A percentile compares a stretch with the other conserved stretches of the same genome.
These are phyloP conservation scores for Stephania cephalantha DNA, from an alignment of 164 flowering plant genomes.

Conservation along the genomic window DNA sequence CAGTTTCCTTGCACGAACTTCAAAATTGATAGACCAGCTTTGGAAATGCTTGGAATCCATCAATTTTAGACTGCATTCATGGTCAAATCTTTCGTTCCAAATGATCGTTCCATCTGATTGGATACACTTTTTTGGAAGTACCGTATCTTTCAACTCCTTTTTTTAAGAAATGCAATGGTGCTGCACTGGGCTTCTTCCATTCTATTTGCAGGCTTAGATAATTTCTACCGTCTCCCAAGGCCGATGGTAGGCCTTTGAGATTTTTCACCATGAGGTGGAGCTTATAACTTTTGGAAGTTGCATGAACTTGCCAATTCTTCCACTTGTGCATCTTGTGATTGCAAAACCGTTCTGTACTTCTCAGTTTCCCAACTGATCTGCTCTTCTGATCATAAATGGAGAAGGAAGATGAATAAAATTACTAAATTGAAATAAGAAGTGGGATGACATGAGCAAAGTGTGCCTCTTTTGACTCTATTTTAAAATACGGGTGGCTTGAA, in stretches of 20 bases:
- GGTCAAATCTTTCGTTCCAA: constrained; percentile 25
- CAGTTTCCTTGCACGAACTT: constrained; percentile 23
- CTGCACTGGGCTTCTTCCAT: constrained; percentile 14
- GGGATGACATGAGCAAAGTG: not conserved
- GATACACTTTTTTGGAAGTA: constrained; percentile 17
- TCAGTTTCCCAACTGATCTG: not conserved
- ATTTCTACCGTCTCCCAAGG: not conserved
- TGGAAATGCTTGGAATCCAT: constrained; percentile 12
- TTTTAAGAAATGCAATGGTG: not conserved
- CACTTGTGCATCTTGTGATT: constrained; percentile 7
- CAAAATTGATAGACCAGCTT: constrained; percentile 19
- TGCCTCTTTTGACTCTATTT: not conserved
- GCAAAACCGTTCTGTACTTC: not conserved
- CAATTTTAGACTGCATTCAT: constrained; percentile 19
- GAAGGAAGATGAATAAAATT: not conserved
- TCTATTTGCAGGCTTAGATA: constrained; percentile 18
- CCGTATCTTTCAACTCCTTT: constrained; percentile 5
- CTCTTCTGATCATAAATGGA: not conserved
- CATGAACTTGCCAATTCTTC: constrained; percentile 6
- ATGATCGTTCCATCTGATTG: constrained; percentile 17
- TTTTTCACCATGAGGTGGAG: constrained; percentile 16
- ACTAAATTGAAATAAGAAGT: not conserved
- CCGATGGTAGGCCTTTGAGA: constrained; percentile 12
- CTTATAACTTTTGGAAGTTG: constrained; percentile 15
- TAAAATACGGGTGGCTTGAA: not conserved